A percentile compares a stretch with the other conserved stretches of the same genome.
phyloP scores from a whole-genome alignment of 2,329 filamentous ascomycete species.

The Curvularia sp. region DNA sequence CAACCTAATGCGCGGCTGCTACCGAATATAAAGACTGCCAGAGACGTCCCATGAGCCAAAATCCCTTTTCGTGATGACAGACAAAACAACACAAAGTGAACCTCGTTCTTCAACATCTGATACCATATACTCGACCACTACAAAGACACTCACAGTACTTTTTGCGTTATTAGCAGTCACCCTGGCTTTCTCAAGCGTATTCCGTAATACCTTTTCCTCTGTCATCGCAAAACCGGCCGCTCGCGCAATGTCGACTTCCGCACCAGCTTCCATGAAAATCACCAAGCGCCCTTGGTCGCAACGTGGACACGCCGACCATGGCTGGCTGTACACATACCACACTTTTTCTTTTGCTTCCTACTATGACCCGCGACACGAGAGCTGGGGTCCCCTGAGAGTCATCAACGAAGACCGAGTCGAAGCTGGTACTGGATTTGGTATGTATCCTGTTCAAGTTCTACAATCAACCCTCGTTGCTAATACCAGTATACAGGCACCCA shows the following conservation, averaged over 20 bases:
- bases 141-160: slow-evolving; percentile 39
- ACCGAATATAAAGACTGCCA: slow-evolving; percentile 38
- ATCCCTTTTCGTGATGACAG: slow-evolving; percentile 38
- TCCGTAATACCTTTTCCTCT: slow-evolving; percentile 49
- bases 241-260: slow-evolving; percentile 51
- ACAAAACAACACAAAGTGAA: slow-evolving; percentile 32
- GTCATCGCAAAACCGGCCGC: slow-evolving; percentile 40
- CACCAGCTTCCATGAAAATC: slow-evolving; percentile 63
- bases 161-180: slow-evolving; percentile 51
- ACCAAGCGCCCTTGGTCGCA: slow-evolving; percentile 73
- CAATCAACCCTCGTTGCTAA: background rate
- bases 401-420: slow-evolving; percentile 89
- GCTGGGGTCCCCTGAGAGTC: slow-evolving; percentile 79
- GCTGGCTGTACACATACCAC: slow-evolving; percentile 88
- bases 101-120: slow-evolving; percentile 22
- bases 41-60: slow-evolving; percentile 8
- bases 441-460: background rate
- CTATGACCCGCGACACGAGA: slow-evolving; percentile 70
- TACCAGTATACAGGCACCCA: slow-evolving; percentile 65
- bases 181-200: slow-evolving; percentile 54
- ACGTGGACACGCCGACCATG: slow-evolving; percentile 80
- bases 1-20: slow-evolving; percentile 28
- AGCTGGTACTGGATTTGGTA: slow-evolving; percentile 73
- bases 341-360: slow-evolving; percentile 81
- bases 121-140: slow-evolving; percentile 27